phyloP scores from a whole-genome alignment of 495 filamentous ascomycete genomes.

The Terfezia claveryi region DNA sequence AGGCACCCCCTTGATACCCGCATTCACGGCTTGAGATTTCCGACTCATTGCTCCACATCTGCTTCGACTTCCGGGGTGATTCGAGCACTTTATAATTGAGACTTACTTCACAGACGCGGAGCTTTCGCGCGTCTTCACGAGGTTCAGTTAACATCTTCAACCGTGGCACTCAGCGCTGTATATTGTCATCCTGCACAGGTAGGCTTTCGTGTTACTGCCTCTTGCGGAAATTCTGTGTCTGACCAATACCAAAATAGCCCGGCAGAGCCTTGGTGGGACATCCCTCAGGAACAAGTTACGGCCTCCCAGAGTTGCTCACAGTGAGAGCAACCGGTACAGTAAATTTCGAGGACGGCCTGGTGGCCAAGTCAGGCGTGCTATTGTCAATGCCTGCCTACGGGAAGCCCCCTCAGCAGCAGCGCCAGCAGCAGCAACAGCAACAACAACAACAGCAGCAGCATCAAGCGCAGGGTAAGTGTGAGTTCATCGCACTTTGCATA shows the following conservation, averaged over 20 bases:
- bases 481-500: too few relatives aligned
- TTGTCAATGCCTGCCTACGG: constrained; percentile 30
- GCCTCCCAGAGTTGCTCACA: constrained; percentile 6
- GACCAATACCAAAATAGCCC: constrained; percentile 7
- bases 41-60: too few relatives aligned
- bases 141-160: constrained; percentile 11
- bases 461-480: constrained; percentile 24
- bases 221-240: not conserved
- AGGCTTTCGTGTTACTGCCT: constrained; percentile 4
- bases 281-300: constrained; percentile 9
- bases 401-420: too few relatives aligned
- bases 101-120: not conserved
- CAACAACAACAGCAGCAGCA: constrained; percentile 30
- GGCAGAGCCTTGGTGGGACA: not conserved
- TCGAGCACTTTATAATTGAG: too few relatives aligned
- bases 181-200: constrained; percentile 16
- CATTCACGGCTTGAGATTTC: too few relatives aligned
- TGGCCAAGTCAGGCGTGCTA: constrained; percentile 22
- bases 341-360: constrained; percentile 23
- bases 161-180: constrained; percentile 20
- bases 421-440: too few relatives aligned
- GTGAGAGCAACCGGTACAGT: constrained; percentile 9
- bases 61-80: too few relatives aligned
- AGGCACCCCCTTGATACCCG: too few relatives aligned
- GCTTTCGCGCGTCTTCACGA: constrained; percentile 7